Evolutionary conservation across 2,329 filamentous ascomycete genomes (phyloP), one percentile per base, ranked within the genome.

Genomic region (Ascochyta fabae): DNA sequence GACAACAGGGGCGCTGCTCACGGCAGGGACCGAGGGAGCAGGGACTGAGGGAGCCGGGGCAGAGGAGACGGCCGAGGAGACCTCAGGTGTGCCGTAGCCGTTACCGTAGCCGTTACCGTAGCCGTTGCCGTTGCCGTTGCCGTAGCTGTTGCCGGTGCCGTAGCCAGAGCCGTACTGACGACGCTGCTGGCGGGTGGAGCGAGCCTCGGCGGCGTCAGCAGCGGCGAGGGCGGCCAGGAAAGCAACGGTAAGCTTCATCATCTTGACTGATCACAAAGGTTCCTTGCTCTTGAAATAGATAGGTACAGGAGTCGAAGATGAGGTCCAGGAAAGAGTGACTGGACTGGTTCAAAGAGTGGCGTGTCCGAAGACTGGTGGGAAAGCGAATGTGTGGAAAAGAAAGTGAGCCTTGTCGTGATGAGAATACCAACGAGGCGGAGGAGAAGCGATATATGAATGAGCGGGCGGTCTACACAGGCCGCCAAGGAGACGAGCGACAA

Each of bases 261-360:
- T 67, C 61, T 55, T 46, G 60, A 57, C 49, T 48, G 53, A 60
- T 56, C 38, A 45, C 24, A 50, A 53, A 48, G 45, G 49, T 60
- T 69, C 63, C 53, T 68, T 64, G 68, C 48, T 71, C 58, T 70
- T 69, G 44, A 61, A 57, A 38, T 44, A 33, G 39, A 40, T 23
- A 45, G 34, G 56, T 50, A 42, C 56, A n/a, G 42, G 13, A 31
- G 56, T 56, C 60, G 66, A 65, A 72, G 66, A 53, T 66, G 60
- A 53, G 53, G 62, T 62, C 67, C 68, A 68, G 69, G 68, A 75
- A 74, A 59, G 73, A 75, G 67, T 73, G 73, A 74, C 71, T 74
- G 67, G 66, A 66, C 42, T 66, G 56, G 63, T 63, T 67, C 55
- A 68, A 74, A 70, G 71, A 75, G 62, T 62, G 73, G 61, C 64